Conservation (phyloP, 305 asterid species). For the Fraxinus nigra region DNA sequence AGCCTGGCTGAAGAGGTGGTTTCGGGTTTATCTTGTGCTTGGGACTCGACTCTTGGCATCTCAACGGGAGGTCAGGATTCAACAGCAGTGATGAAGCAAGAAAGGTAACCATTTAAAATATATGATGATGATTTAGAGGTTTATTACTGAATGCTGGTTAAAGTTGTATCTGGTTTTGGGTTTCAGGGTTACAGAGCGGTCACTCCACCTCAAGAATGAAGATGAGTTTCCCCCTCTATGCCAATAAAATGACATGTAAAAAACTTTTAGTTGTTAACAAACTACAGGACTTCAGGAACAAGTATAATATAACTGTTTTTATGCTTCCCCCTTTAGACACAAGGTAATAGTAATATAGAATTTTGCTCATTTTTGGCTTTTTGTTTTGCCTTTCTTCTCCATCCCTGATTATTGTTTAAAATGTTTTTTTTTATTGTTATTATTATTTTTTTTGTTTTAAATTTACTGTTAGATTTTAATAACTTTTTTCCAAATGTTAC, state of each 20-base stretch:
- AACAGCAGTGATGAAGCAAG: slow-evolving; percentile 22
- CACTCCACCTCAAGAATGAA: slow-evolving; percentile 55
- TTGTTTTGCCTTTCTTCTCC: background rate
- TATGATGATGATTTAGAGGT: background rate
- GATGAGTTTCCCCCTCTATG: slow-evolving; percentile 76
- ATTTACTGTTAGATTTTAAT: background rate
- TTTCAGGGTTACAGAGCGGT: slow-evolving; percentile 47
- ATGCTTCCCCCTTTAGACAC: background rate
- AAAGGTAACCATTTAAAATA: slow-evolving; percentile 35
- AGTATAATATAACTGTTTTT: background rate
- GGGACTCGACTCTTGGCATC: slow-evolving; percentile 19
- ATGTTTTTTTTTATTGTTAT: background rate
- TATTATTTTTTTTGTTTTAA: background rate
- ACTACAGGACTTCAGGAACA: slow-evolving; percentile 15
- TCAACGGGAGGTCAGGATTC: slow-evolving; percentile 26
- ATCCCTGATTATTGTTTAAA: background rate
- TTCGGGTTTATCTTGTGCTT: slow-evolving; percentile 26
- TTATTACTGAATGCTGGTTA: background rate
- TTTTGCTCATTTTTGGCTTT: background rate
- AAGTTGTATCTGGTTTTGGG: slow-evolving; percentile 9
- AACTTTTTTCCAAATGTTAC: background rate
- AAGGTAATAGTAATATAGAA: background rate
- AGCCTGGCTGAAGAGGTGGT: slow-evolving; percentile 46
- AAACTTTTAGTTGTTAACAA: slow-evolving; percentile 25
- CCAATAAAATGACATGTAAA: slow-evolving; percentile 27